Evolutionary conservation across 2,329 filamentous ascomycete genomes (phyloP), one percentile per base, ranked within the genome.

Genomic region (Rosellinia necatrix): DNA sequence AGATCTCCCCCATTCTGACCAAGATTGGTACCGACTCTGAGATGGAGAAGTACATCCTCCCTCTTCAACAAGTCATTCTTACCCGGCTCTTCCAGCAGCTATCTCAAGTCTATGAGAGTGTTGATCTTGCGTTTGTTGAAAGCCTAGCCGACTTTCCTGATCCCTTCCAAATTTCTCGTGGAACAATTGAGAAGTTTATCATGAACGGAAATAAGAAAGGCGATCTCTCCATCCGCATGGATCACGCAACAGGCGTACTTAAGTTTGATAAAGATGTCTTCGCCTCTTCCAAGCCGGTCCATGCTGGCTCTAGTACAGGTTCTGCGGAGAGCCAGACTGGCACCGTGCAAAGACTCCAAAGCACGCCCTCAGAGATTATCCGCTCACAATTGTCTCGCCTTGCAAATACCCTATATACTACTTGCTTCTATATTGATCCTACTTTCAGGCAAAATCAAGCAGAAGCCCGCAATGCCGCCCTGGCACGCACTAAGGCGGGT

Each of bases 161-260:
- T 72, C 91, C 94, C 37, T 97, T 96, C 84, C 89, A 97, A 77
- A 92, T 97, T 65, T 89, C 85, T 62, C 87, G 90, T 50, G 86
- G 88, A 64, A 96, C 91, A 60, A 96, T 99, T 65, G 94, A 99
- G 81, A 99, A 97, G 80, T 99, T 99, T 82, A 97, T 99, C 82
- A 99, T 99, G 94, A 99, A 99, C 76, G 94, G 94, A 62, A 97
- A 96, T 84, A 99, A 99, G 86, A 99, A 99, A 85, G 94, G 94
- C 54, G 94, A 99, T 68, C 83, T 99, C 41, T 90, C 94, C 50
- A 96, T 99, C 68, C 92, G 94, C 60, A 91, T 97, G 76, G 91
- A 97, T 72, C 94, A 99, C 72, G 92, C 92, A 60, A 93, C 92
- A 50, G 92, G 94, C 58, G 90, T 97, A 46, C 85, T 99, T 58